Evolutionary conservation across 176 grass and related monocot species (phyloP), one percentile per base, ranked within the genome.

Genomic region (Triticum timopheevii): DNA sequence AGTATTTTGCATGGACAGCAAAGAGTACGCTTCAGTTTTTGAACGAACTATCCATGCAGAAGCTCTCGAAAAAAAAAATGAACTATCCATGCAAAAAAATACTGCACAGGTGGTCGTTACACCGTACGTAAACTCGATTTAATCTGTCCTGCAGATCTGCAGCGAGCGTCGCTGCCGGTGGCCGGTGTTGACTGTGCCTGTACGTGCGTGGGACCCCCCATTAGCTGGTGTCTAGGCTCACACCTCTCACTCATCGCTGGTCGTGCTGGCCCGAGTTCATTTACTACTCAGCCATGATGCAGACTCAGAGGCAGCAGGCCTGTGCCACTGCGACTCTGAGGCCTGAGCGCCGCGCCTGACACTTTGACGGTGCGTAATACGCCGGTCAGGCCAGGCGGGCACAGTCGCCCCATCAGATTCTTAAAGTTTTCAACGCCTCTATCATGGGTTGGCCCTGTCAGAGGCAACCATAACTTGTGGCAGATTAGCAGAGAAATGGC

Each of bases 351-450:
- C 47, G 3, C n/a, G 13, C n/a, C 42, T 75, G 72, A 47, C 42
- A 15, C 40, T 28, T 75, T 75, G 72, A 75, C 71, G 40, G 40
- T 74, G 71, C 71, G 22, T 39, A 39, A n/a, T 16, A 22, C 20
- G 17, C 50, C 13, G 47, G 45, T 7, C 50, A 54, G 45, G 45
- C 16, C 47, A 17, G 17, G 59, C 59, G 22, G 20, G 59, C 59
- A 63, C 9, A 42, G 63, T 6, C 45, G 20, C 49, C 12, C 76
- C 56, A 9, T 59, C 56, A 61, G 66, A 72, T 72, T 5, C 49
- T 78, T 80, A 81, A 91, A 91, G 89, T 54, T 87, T 80, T 91
- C 85, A 91, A 91, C 89, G 76, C 85, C 45, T 16, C 15, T 83
- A 91, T 84, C 82, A 84, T 84, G 89, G 88, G 65, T 44, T 39